Evolutionary conservation across 2,329 filamentous ascomycete species (phyloP), one percentile per base, ranked within the genome.

Genomic region (Phyllosticta citrichinensis): DNA sequence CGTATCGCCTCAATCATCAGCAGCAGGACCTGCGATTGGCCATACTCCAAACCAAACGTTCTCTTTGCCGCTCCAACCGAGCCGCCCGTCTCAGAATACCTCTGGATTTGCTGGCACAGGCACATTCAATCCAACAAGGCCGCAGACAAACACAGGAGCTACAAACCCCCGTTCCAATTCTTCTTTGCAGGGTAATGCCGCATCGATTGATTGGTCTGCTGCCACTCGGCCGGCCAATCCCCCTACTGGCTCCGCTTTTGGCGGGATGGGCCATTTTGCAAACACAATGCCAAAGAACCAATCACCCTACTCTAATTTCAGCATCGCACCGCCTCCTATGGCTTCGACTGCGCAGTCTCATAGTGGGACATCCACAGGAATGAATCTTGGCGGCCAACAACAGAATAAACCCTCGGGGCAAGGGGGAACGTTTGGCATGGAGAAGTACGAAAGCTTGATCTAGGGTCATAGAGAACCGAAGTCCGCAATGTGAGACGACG

Each of bases 361-460:
- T 14, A 40, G 30, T 30, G 55, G 53, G 11, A 24, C 14, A 19
- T 20, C 19, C 8, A 14, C 54, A 25, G 47, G 8, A 20, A n/a
- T 20, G 50, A 51, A 14, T 69, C 69, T 63, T 63, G 68, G 19
- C 67, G 68, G 65, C 60, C 64, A 65, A 62, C 51, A 52, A 27
- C 53, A 56, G 40, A 51, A 35, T 51, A 56, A 52, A 50, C n/a
- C 53, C 61, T 62, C 58, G 66, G 68, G 65, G 68, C 71, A 65
- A 64, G 67, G 55, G 22, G 62, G 64, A 62, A 80, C 78, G 66
- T 79, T 80, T 5, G 84, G 85, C 0, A 75, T 88, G 73, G 84
- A 87, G 72, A 86, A 85, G 74, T 88, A 87, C 65, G 81, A 86
- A 71, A 88, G 86, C 74, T 70, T 88, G 65, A 71, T 88, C 66